Percentiles rank a stretch among this genome's conserved stretches.
Conservation (phyloP, 495 filamentous ascomycete genomes). For the Amphirosellinia nigrospora region DNA sequence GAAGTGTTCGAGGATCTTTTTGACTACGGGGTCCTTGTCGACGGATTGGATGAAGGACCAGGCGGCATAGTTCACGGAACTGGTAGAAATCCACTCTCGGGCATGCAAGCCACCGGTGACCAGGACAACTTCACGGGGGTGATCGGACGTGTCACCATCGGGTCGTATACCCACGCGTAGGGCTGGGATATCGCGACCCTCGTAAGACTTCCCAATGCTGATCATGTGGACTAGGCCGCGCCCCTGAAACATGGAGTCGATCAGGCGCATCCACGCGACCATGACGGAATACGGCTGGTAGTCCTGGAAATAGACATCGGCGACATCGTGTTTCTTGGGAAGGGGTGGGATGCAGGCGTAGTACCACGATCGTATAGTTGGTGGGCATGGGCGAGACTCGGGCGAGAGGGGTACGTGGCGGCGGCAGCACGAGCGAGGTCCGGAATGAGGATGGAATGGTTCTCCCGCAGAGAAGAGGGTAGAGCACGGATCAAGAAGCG, state of each 20-base stretch:
- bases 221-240: conserved; percentile 74
- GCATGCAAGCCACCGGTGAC: conserved; percentile 87
- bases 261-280: conserved; percentile 83
- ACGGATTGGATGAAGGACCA: conserved; percentile 87
- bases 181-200: conserved; percentile 84
- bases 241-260: conserved; percentile 79
- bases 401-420: conserved; percentile 71
- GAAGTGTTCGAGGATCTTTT: conserved; percentile 76
- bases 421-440: conserved; percentile 79
- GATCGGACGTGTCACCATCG: conserved; percentile 41
- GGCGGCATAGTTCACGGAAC: conserved; percentile 87
- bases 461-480: conserved; percentile 73
- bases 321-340: conserved; percentile 40
- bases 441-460: conserved; percentile 77
- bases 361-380: conserved; percentile 35
- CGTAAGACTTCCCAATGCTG: conserved; percentile 79
- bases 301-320: conserved; percentile 83
- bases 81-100: conserved; percentile 94
- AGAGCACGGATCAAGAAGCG: conserved; percentile 82
- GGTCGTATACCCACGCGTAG: conserved; percentile 75
- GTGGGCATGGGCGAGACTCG: conserved; percentile 18
- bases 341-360: conserved; percentile 24
- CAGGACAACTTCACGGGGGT: conserved; percentile 73
- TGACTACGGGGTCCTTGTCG: conserved; percentile 69
- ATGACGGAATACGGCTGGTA: conserved; percentile 82